Evolutionary conservation across 192 early-diverging fungal genomes (phyloP).

Genomic region (Rhizophagus sp.): DNA sequence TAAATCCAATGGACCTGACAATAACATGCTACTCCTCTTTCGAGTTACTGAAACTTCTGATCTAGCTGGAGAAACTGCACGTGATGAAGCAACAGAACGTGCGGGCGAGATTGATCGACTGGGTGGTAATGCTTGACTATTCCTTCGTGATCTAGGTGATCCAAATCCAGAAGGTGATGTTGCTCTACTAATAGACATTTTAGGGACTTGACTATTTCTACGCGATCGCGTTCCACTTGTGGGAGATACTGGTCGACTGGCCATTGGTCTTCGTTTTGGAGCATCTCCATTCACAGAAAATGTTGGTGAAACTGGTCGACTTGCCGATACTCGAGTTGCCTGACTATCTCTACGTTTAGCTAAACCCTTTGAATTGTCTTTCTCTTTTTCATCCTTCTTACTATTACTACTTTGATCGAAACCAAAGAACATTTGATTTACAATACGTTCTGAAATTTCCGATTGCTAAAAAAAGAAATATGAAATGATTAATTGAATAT

Average conservation of each 20-base stretch:
- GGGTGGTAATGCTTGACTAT: not conserved
- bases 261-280: not conserved
- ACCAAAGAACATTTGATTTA: slow-evolving; percentile 34
- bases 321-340: not conserved
- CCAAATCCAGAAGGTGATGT: not conserved
- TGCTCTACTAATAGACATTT: not conserved
- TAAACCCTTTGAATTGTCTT: not conserved
- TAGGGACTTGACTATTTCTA: not conserved
- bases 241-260: slow-evolving; percentile 19
- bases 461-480: not conserved
- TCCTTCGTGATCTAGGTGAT: not conserved
- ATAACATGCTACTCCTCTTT: not conserved
- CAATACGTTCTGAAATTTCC: slow-evolving; percentile 31
- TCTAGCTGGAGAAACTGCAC: not conserved
- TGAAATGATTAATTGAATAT: not conserved
- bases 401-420: slow-evolving; percentile 22
- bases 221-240: not conserved
- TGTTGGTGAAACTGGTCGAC: slow-evolving; percentile 21
- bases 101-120: not conserved
- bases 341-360: not conserved
- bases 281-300: not conserved
- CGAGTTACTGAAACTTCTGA: not conserved
- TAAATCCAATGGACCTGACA: not conserved
- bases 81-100: not conserved
- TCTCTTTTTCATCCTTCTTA: not conserved